Conservation (phyloP, 495 filamentous ascomycete genomes). For the Penicilliopsis zonata region DNA sequence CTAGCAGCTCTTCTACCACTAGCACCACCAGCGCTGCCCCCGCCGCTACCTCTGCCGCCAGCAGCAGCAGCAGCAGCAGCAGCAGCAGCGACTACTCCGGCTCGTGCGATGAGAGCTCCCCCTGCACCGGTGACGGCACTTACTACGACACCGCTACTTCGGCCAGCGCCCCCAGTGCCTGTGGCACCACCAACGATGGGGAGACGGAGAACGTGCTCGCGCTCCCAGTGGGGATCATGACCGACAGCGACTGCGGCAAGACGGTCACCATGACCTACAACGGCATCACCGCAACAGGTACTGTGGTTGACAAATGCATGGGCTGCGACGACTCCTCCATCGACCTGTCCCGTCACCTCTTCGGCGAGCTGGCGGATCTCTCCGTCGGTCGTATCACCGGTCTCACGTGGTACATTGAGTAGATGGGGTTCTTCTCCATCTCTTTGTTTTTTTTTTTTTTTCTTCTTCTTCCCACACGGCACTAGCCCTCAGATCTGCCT, state of each 20-base stretch:
- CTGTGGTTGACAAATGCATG: conserved; percentile 64
- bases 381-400: conserved; percentile 17
- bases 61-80: conserved; percentile 9
- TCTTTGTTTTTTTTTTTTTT: conserved; percentile 1
- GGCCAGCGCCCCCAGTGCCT: conserved; percentile 26
- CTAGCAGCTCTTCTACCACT: conserved; percentile 6
- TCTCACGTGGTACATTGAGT: conserved; percentile 26
- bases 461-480: conserved; percentile 1
- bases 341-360: conserved; percentile 35
- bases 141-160: conserved; percentile 35
- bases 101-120: conserved; percentile 20
- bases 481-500: no score
- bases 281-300: conserved; percentile 43
- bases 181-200: conserved; percentile 32
- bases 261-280: conserved; percentile 45
- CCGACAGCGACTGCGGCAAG: conserved; percentile 52
- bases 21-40: conserved; percentile 5
- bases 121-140: conserved; percentile 30
- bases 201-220: conserved; percentile 30
- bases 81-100: conserved; percentile 17
- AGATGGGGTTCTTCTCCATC: conserved; percentile 7
- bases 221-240: conserved; percentile 40
- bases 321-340: conserved; percentile 42
- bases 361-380: conserved; percentile 19
- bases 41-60: conserved; percentile 1